Percentiles rank a stretch among this genome's conserved stretches.
These are phyloP conservation scores for Thermoascus crustaceus DNA, from an alignment of 2,329 filamentous ascomycete genomes.

Conservation along the genomic window DNA sequence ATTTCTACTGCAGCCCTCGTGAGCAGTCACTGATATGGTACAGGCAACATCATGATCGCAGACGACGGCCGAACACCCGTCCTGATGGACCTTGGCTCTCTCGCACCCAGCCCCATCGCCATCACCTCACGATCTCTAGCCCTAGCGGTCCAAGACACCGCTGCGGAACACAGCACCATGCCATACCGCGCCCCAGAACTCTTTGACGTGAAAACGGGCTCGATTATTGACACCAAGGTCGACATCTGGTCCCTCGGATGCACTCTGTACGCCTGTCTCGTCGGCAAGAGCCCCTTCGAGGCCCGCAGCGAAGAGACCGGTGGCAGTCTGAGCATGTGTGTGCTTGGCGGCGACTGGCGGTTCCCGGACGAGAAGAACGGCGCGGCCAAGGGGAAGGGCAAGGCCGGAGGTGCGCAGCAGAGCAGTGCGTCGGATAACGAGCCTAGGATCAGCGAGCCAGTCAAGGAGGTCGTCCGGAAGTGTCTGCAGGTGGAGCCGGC, in stretches of 20 bases:
- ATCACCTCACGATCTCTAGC: conserved; percentile 87
- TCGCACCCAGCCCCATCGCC: conserved; percentile 76
- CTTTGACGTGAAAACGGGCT: conserved; percentile 93
- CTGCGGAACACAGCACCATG: conserved; percentile 96
- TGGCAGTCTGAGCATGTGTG: conserved; percentile 83
- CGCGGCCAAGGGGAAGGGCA: conserved; percentile 51
- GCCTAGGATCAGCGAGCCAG: conserved; percentile 63
- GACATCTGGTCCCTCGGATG: conserved; percentile 98
- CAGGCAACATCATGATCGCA: conserved; percentile 94
- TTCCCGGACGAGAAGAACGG: conserved; percentile 78
- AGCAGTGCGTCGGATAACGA: conserved; percentile 30
- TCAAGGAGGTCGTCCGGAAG: conserved; percentile 78
- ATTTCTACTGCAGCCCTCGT: not conserved
- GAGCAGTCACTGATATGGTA: not conserved
- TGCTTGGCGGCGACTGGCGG: conserved; percentile 88
- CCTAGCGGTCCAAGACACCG: conserved; percentile 85
- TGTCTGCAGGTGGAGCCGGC: conserved; percentile 81
- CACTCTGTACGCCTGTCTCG: conserved; percentile 93
- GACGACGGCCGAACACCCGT: conserved; percentile 83
- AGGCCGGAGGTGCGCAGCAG: conserved; percentile 26
- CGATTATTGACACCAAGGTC: conserved; percentile 87
- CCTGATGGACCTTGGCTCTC: conserved; percentile 92
- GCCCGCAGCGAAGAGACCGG: conserved; percentile 93
- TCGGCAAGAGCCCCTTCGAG: conserved; percentile 96
- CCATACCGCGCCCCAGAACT: conserved; percentile 95